Evolutionary conservation across 371 early-diverging fungal genomes (phyloP).

Genomic region (Mortierella sp.): DNA sequence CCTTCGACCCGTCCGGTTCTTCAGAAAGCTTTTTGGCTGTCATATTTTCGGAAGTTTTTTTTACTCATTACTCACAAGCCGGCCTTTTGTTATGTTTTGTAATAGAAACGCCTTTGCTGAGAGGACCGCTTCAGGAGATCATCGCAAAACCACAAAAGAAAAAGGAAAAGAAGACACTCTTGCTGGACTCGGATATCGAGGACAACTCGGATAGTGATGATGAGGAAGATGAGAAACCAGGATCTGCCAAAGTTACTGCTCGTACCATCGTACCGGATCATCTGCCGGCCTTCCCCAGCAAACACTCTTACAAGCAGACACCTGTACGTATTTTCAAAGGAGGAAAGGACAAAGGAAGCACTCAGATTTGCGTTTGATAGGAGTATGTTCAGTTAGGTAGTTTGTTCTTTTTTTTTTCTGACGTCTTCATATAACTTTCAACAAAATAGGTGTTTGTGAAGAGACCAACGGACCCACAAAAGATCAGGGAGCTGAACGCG

Average conservation of each 20-base stretch:
- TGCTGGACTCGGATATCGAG: constrained; percentile 51
- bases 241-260: constrained; percentile 42
- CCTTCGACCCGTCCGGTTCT: too few species aligned
- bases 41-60: not conserved
- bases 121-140: constrained; percentile 48
- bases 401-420: too few species aligned
- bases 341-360: too few species aligned
- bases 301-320: constrained; percentile 73
- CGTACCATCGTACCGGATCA: constrained; percentile 67
- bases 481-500: constrained; percentile 70
- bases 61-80: not conserved
- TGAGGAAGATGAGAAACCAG: constrained; percentile 32
- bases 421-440: too few species aligned
- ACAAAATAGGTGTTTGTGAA: constrained; percentile 65
- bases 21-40: too few species aligned
- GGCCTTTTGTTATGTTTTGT: not conserved
- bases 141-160: constrained; percentile 34
- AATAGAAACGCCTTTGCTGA: constrained; percentile 40
- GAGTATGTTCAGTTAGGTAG: too few species aligned
- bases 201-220: constrained; percentile 54
- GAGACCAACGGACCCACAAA: constrained; percentile 73
- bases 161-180: constrained; percentile 26
- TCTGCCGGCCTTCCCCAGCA: constrained; percentile 70
- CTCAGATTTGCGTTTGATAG: too few species aligned
- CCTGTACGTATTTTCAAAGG: constrained; percentile 59